Conservation (phyloP, 2,329 filamentous ascomycete genomes). For the Diaporthe vexans region DNA sequence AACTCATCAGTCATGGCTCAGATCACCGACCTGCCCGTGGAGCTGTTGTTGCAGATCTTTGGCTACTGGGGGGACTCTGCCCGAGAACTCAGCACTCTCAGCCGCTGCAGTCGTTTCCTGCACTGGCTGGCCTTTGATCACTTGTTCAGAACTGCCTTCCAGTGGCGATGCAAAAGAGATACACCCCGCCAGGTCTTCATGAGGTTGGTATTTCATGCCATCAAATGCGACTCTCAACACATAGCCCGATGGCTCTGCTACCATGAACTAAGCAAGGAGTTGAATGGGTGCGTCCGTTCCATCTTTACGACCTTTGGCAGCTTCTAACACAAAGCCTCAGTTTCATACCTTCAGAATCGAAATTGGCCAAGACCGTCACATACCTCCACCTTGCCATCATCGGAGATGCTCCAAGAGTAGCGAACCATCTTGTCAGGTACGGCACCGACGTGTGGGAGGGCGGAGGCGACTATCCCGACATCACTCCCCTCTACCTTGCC, state of each 20-base stretch:
- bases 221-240: background rate
- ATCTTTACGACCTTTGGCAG: background rate
- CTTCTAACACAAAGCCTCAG: background rate
- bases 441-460: background rate
- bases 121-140: background rate
- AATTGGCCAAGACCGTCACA: background rate
- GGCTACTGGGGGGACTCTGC: background rate
- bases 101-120: background rate
- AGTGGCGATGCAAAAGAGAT: background rate
- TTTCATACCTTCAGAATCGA: background rate
- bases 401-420: background rate
- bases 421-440: background rate
- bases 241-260: background rate
- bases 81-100: background rate
- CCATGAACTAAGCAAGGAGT: background rate
- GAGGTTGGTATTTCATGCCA: background rate
- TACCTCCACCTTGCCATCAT: background rate
- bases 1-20: background rate
- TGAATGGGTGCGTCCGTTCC: background rate
- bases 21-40: background rate
- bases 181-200: background rate
- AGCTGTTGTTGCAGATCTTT: background rate
- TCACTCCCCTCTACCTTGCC: background rate
- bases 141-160: background rate
- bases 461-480: background rate